phyloP scores from a whole-genome alignment of 2,329 filamentous ascomycete species.

The Cercospora berteroae region DNA sequence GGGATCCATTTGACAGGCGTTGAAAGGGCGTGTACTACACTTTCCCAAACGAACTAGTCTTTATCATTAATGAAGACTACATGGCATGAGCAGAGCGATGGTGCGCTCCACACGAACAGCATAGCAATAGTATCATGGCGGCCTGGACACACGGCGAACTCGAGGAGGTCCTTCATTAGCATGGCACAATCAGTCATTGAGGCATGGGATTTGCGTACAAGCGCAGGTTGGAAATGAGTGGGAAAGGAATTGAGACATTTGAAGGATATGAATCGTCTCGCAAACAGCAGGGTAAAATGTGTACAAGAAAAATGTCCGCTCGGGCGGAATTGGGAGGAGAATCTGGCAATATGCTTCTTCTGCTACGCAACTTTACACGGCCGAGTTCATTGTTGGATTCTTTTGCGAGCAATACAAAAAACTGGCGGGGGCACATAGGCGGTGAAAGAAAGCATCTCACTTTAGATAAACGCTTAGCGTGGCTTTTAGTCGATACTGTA shows the following conservation, averaged over 20 bases:
- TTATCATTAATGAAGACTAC: background rate
- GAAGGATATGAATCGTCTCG: background rate
- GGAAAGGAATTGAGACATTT: background rate
- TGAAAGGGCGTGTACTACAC: constrained; percentile 6
- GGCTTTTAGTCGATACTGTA: background rate
- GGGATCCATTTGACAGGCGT: constrained; percentile 20
- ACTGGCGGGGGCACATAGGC: background rate
- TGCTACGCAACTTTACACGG: background rate
- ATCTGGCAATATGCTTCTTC: background rate
- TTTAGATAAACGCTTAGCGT: background rate
- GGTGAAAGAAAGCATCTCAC: background rate
- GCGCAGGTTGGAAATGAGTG: background rate
- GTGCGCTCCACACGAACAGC: constrained; percentile 1
- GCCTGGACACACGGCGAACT: constrained; percentile 1
- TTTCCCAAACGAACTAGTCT: background rate
- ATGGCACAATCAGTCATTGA: constrained; percentile 1
- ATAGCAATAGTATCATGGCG: constrained; percentile 2
- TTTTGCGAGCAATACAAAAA: background rate
- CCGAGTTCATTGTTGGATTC: background rate
- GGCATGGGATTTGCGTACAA: background rate
- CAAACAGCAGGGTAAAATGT: background rate
- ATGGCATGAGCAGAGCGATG: background rate
- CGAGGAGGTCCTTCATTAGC: background rate
- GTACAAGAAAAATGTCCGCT: background rate
- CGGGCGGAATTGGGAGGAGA: background rate